These are phyloP conservation scores for Aspergillus sp. DNA, from an alignment of 2,329 filamentous ascomycete species.

Conservation along the genomic window DNA sequence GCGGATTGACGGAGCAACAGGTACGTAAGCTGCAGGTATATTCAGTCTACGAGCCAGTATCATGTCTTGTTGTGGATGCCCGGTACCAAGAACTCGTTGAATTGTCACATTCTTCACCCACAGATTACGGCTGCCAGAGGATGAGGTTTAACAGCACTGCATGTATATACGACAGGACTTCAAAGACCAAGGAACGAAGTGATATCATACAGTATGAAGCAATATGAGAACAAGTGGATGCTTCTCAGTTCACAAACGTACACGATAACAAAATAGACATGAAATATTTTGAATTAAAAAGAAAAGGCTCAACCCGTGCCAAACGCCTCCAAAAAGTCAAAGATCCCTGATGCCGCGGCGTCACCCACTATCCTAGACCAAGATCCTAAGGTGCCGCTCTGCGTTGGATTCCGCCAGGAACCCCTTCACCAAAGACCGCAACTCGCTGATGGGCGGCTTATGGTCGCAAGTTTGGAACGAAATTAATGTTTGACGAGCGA, in stretches of 20 bases:
- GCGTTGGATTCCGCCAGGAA: background rate
- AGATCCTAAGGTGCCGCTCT: background rate
- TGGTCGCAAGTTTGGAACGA: background rate
- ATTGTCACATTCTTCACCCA: too few relatives aligned
- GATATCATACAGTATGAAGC: constrained; percentile 15
- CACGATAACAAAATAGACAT: background rate
- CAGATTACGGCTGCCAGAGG: background rate
- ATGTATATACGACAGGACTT: background rate
- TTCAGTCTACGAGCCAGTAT: too few relatives aligned
- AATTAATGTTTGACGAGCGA: background rate
- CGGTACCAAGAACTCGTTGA: too few relatives aligned
- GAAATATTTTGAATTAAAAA: constrained; percentile 12
- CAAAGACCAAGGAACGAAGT: constrained; percentile 4
- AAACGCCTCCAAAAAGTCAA: constrained; percentile 23
- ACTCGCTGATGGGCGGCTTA: background rate
- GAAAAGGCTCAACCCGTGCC: constrained; percentile 10
- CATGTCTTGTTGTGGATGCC: too few relatives aligned
- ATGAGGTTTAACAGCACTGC: background rate
- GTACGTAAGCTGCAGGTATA: too few relatives aligned
- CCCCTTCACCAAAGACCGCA: background rate
- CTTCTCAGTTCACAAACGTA: constrained; percentile 13
- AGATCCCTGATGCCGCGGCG: constrained; percentile 9
- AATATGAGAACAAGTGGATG: constrained; percentile 11
- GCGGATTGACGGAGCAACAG: too few relatives aligned
- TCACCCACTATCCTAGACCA: background rate